These are phyloP conservation scores for Fraxinus floribunda DNA, from an alignment of 305 asterid genomes.

Conservation along the genomic window DNA sequence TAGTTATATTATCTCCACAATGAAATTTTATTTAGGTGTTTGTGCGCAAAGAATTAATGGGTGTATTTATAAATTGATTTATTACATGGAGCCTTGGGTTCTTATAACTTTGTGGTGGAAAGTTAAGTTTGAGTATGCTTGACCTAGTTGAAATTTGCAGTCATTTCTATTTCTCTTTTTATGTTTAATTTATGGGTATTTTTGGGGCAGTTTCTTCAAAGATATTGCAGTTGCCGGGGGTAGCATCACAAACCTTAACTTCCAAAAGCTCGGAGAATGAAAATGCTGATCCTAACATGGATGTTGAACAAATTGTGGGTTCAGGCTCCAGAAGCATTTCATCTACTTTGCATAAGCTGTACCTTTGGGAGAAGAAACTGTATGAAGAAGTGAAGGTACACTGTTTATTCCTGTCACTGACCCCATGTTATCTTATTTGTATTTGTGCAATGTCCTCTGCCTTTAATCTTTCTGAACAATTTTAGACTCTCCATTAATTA, in stretches of 20 bases:
- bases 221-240: conserved; percentile 60
- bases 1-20: conserved; percentile 2
- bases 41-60: conserved; percentile 8
- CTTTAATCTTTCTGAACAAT: conserved; percentile 29
- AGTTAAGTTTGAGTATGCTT: conserved; percentile 9
- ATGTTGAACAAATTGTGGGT: conserved; percentile 57
- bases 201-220: conserved; percentile 65
- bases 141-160: neutral
- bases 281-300: conserved; percentile 50
- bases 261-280: conserved; percentile 43
- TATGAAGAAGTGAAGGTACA: conserved; percentile 93
- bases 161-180: conserved; percentile 13
- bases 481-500: conserved; percentile 29
- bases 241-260: conserved; percentile 64
- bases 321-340: conserved; percentile 70
- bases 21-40: conserved; percentile 1
- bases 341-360: conserved; percentile 78
- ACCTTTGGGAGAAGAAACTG: conserved; percentile 95
- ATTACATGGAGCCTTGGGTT: neutral
- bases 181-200: conserved; percentile 19
- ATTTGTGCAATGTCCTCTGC: conserved; percentile 20
- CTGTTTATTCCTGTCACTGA: conserved; percentile 16
- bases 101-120: neutral
- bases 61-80: neutral
- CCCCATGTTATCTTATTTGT: conserved; percentile 1